Evolutionary conservation across 1,284 basidiomycete species (phyloP).

Genomic region (Trichosporon sp.): DNA sequence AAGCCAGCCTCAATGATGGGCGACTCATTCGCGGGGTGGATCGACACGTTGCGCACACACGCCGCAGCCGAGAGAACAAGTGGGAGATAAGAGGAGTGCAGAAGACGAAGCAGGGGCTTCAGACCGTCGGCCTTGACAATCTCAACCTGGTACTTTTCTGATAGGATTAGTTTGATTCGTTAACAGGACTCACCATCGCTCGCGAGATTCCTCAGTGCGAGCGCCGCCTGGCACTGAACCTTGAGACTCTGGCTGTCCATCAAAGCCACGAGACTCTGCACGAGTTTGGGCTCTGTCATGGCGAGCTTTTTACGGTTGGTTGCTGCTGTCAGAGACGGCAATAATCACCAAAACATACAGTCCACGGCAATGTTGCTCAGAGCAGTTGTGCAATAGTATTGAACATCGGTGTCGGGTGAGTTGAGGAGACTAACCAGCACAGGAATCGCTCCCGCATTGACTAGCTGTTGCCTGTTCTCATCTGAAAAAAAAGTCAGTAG

Average conservation of each 20-base stretch:
- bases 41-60: conserved; percentile 98
- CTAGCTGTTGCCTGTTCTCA: conserved; percentile 97
- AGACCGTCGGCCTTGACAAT: conserved; percentile 97
- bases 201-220: conserved; percentile 94
- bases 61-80: conserved; percentile 97
- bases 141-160: conserved; percentile 98
- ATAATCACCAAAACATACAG: conserved; percentile 60
- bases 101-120: conserved; percentile 84
- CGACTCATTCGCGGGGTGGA: conserved; percentile 97
- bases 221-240: conserved; percentile 97
- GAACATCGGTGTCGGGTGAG: conserved; percentile 97
- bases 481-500: conserved; percentile 61
- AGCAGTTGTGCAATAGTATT: conserved; percentile 99
- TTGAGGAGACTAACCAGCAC: conserved; percentile 94
- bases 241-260: conserved; percentile 99
- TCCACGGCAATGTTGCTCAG: conserved; percentile 98
- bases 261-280: conserved; percentile 88
- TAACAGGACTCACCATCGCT: conserved; percentile 74
- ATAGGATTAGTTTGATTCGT: conserved; percentile 3
- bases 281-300: conserved; percentile 90
- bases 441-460: conserved; percentile 97
- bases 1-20: conserved; percentile 99
- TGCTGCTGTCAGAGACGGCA: conserved; percentile 57
- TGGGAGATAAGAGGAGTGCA: conserved; percentile 97
- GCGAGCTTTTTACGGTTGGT: conserved; percentile 94